Conservation (phyloP, 257 asterid genomes). For the Thymus quinquecostatus region DNA sequence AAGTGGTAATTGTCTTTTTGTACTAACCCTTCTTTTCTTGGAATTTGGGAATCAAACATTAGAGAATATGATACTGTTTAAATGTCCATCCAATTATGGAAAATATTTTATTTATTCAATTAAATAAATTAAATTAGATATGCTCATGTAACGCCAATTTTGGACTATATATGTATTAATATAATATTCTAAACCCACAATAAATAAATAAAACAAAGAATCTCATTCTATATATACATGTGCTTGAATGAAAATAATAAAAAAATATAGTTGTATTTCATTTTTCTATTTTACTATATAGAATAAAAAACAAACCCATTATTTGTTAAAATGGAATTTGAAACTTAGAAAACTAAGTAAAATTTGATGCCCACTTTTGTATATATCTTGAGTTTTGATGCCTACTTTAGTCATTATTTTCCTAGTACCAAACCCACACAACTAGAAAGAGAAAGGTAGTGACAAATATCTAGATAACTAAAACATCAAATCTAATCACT, state of each 20-base stretch:
- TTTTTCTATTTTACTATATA: neutral
- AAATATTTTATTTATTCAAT: neutral
- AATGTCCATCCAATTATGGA: slow-evolving; percentile 28
- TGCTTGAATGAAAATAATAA: neutral
- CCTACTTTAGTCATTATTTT: slow-evolving; percentile 23
- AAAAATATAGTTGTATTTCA: neutral
- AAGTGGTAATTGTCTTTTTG: slow-evolving; percentile 8
- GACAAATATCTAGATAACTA: neutral
- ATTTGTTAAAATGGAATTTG: neutral
- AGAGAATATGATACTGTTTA: slow-evolving; percentile 33
- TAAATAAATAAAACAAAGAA: too few species aligned
- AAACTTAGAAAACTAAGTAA: neutral
- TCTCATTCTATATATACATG: neutral
- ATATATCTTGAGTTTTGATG: neutral
- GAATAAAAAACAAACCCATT: neutral
- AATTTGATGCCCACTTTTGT: slow-evolving; percentile 23
- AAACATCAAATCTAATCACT: neutral
- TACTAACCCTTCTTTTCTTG: slow-evolving; percentile 36
- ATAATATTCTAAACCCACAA: slow-evolving; percentile 7
- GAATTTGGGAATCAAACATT: slow-evolving; percentile 36
- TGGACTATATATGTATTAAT: slow-evolving; percentile 9
- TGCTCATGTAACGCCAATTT: slow-evolving; percentile 16
- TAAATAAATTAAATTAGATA: neutral
- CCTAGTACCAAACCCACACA: neutral
- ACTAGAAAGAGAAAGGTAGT: neutral